Conservation (phyloP, 2,329 filamentous ascomycete species). For the Chalaropsis ovoidea region DNA sequence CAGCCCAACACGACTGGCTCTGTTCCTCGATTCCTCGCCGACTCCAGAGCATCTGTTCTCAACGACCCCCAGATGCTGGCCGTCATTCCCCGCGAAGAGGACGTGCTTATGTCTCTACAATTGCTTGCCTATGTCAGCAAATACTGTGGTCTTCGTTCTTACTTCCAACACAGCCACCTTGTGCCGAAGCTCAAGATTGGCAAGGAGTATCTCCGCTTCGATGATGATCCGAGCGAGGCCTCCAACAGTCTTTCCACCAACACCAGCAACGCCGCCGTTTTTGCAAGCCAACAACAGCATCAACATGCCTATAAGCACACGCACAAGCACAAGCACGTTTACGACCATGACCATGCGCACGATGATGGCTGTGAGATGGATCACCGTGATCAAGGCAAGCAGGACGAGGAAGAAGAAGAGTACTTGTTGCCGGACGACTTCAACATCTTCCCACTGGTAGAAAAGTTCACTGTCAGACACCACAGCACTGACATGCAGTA, state of each 20-base stretch:
- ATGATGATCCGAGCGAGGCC: conserved; percentile 44
- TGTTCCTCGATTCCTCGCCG: conserved; percentile 68
- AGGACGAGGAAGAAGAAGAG: conserved; percentile 60
- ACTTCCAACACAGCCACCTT: conserved; percentile 90
- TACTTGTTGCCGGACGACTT: conserved; percentile 88
- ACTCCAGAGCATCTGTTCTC: conserved; percentile 50
- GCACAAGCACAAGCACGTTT: not conserved
- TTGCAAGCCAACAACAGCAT: not conserved
- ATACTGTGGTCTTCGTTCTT: conserved; percentile 90
- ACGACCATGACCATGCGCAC: conserved; percentile 6
- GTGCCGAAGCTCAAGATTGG: conserved; percentile 88
- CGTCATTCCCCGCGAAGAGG: conserved; percentile 91
- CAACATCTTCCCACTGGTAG: conserved; percentile 95
- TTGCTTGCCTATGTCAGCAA: conserved; percentile 96
- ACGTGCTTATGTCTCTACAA: conserved; percentile 95
- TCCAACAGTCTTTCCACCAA: not conserved
- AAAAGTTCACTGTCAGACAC: conserved; percentile 94
- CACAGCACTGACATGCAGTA: conserved; percentile 98
- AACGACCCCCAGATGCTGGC: conserved; percentile 67
- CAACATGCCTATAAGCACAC: not conserved
- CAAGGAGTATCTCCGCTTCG: conserved; percentile 68
- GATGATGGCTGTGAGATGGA: conserved; percentile 7
- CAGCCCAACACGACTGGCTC: conserved; percentile 44
- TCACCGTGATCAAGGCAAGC: conserved; percentile 31
- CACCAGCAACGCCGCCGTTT: not conserved